Percentiles rank a stretch among this genome's conserved stretches.
Evolutionary conservation across 2,329 filamentous ascomycete genomes (phyloP).

Genomic region (Penicillium sp.): DNA sequence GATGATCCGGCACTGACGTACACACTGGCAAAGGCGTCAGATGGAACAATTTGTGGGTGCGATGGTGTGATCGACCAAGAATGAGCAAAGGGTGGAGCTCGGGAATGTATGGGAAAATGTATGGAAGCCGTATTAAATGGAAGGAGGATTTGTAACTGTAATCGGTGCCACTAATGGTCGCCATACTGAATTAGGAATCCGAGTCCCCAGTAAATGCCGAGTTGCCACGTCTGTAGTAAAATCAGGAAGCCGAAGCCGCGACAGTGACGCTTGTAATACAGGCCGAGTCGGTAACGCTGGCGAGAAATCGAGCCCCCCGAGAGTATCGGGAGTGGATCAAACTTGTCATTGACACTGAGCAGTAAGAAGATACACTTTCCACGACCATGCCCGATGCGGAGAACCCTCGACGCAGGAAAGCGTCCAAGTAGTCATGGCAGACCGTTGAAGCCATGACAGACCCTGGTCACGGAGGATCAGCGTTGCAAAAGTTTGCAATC

Average conservation of each 20-base stretch:
- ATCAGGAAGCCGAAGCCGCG: too few relatives aligned
- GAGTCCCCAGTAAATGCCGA: conserved; percentile 4
- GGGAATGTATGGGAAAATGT: conserved; percentile 1
- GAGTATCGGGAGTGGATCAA: too few relatives aligned
- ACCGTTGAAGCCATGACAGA: conserved; percentile 9
- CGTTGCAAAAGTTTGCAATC: conserved; percentile 13
- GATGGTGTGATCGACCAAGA: conserved; percentile 24
- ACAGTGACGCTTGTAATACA: too few relatives aligned
- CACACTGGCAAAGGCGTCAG: conserved; percentile 12
- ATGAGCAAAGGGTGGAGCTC: neutral
- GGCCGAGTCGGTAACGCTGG: conserved; percentile 7
- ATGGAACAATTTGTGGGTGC: conserved; percentile 17
- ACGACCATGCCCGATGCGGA: conserved; percentile 1
- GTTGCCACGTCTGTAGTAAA: conserved; percentile 2
- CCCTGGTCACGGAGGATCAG: conserved; percentile 13
- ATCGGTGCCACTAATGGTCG: neutral
- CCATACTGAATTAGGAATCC: conserved; percentile 2
- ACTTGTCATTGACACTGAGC: neutral
- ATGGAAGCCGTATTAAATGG: neutral
- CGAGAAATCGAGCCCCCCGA: too few relatives aligned
- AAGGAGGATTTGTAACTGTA: too few relatives aligned
- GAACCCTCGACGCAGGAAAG: conserved; percentile 15
- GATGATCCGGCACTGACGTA: conserved; percentile 20
- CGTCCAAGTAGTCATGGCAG: neutral
- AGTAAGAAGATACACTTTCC: conserved; percentile 1